A percentile compares a stretch with the other conserved stretches of the same genome.
Conservation (phyloP, 176 grass and related monocot genomes). For the Poa pratensis region DNA sequence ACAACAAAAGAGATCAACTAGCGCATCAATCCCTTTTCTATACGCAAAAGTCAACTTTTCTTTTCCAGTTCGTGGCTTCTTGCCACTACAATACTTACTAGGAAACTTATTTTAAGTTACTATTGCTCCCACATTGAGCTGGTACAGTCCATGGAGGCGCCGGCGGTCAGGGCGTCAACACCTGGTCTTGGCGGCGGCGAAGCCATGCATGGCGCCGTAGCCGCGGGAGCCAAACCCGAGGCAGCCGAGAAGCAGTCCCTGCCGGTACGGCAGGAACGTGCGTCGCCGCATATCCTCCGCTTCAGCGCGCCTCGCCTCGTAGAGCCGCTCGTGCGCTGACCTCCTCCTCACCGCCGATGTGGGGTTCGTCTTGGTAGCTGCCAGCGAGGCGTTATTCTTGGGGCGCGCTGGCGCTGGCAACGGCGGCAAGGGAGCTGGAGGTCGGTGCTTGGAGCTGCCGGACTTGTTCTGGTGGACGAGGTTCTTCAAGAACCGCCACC, state of each 20-base stretch:
- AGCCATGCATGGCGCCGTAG: slow-evolving; percentile 65
- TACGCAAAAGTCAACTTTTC: slow-evolving; percentile 33
- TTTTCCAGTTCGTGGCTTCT: slow-evolving; percentile 14
- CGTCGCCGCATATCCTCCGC: slow-evolving; percentile 82
- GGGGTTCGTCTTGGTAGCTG: slow-evolving; percentile 21
- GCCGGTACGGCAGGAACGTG: slow-evolving; percentile 85
- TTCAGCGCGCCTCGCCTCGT: slow-evolving; percentile 72
- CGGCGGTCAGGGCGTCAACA: slow-evolving; percentile 19
- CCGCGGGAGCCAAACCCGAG: slow-evolving; percentile 64
- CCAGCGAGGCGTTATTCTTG: slow-evolving; percentile 23
- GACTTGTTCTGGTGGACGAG: slow-evolving; percentile 71
- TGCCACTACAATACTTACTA: slow-evolving; percentile 12
- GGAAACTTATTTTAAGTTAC: slow-evolving; percentile 1
- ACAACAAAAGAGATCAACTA: slow-evolving; percentile 34
- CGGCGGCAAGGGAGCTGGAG: neutral
- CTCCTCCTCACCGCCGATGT: slow-evolving; percentile 26
- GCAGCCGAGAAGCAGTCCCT: slow-evolving; percentile 64
- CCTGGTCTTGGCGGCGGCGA: slow-evolving; percentile 54
- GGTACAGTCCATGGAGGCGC: neutral
- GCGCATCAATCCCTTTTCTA: neutral
- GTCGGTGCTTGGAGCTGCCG: slow-evolving; percentile 27
- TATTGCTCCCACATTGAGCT: slow-evolving; percentile 29
- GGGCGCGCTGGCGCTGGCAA: neutral
- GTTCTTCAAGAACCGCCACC: slow-evolving; percentile 78
- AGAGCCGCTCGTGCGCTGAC: slow-evolving; percentile 70